Base-by-base conservation (phyloP, 108 stramenopile species). In the Aurantiochytrium sp. region DNA sequence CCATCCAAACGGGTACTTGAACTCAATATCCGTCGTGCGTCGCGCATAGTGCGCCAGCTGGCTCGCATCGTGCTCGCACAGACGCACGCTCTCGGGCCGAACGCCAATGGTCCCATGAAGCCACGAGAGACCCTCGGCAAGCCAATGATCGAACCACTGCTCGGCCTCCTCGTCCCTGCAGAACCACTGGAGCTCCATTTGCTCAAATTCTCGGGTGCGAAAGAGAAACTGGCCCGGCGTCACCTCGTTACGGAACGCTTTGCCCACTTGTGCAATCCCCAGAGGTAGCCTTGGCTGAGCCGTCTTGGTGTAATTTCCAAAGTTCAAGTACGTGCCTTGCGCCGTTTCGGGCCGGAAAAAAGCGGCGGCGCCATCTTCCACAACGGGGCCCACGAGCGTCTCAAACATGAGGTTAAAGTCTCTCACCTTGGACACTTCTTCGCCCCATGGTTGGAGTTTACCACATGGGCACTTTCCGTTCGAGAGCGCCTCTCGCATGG, bases 371-470 rank as follows among this genome's bases (percentile, higher is more conserved):
- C 95, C 89, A 18, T 58, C 94, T 90, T 97, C 97, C 35, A 91
- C 91, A 90, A 96, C 90, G 29, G 98, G 98, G 14, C 99, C 98
- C 5, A 99, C 97, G 88, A 88, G 91, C 19, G 97, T 99, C 91
- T 97, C 93, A 94, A 99, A 99, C 97, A 99, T 98, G 89, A 99
- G 93, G 91, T 99, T 98, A 93, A 99, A 98, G 25, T 94, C 97
- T 18, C 97, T 94, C 88, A 73, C 87, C 4, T 91, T 93, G 60
- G 51, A 59, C 45, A 10, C 28, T 57, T 58, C 8, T 25, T 4
- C 51, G 73, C 10, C 51, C 89, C 49, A 76, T 4, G 3, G 44
- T 18, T 44, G 89, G 44, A 2, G 72, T 90, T 47, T 89, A 25
- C 23, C 88, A 47, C 29, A 16, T 18, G 25, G 21, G 59, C 76